Evolutionary conservation across 192 early-diverging fungal species (phyloP).

Genomic region (Thamnidium elegans): DNA sequence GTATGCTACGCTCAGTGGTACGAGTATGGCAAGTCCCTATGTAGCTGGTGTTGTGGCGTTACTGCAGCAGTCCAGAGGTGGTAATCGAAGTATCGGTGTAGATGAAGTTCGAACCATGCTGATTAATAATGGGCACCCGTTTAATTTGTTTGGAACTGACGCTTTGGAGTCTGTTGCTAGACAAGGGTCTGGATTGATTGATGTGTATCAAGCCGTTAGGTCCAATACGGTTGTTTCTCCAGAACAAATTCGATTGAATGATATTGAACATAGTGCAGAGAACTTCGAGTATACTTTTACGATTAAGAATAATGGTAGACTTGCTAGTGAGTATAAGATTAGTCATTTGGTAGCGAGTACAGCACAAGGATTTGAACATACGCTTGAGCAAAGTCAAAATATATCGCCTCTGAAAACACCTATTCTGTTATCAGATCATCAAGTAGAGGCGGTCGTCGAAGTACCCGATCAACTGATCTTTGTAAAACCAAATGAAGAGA

Average conservation of each 20-base stretch:
- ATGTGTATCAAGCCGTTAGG: conserved; percentile 59
- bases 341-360: conserved; percentile 40
- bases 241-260: conserved; percentile 53
- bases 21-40: conserved; percentile 82
- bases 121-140: conserved; percentile 51
- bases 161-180: conserved; percentile 56
- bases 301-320: conserved; percentile 40
- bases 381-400: neutral
- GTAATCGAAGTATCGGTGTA: conserved; percentile 16
- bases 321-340: conserved; percentile 33
- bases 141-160: conserved; percentile 37
- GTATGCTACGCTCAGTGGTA: conserved; percentile 54
- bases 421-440: neutral
- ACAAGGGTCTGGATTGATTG: conserved; percentile 75
- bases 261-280: conserved; percentile 33
- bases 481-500: conserved; percentile 30
- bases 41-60: conserved; percentile 68
- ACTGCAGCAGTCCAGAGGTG: conserved; percentile 49
- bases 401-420: conserved; percentile 31
- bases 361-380: conserved; percentile 36
- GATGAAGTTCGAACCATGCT: conserved; percentile 36
- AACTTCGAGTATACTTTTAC: conserved; percentile 37
- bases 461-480: conserved; percentile 29
- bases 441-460: conserved; percentile 35
- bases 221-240: conserved; percentile 54